A percentile compares a stretch with the other conserved stretches of the same genome.
Evolutionary conservation across 805 yeast species (phyloP).

Genomic region (Wilhelminamyces savonicus): DNA sequence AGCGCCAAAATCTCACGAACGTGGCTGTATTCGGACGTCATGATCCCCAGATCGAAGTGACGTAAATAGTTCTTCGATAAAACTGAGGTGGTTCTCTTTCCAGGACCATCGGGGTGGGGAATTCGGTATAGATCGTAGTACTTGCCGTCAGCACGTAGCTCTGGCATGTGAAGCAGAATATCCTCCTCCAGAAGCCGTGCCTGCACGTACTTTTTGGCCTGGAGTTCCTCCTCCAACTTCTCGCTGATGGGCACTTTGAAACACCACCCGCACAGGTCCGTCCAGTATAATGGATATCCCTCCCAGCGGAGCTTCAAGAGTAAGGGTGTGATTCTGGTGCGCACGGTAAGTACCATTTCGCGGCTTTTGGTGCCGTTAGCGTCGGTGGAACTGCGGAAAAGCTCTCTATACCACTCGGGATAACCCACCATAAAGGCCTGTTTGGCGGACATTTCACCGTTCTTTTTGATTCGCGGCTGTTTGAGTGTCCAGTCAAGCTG

Average conservation of each 20-base stretch:
- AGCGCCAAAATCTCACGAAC: constrained; percentile 77
- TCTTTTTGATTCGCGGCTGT: constrained; percentile 56
- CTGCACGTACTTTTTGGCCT: constrained; percentile 31
- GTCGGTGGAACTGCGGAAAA: constrained; percentile 28
- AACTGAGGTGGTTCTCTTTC: constrained; percentile 64
- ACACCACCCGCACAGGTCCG: constrained; percentile 81
- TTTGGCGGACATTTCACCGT: constrained; percentile 60
- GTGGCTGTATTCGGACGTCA: constrained; percentile 63
- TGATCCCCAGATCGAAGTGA: constrained; percentile 64
- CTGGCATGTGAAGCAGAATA: constrained; percentile 13
- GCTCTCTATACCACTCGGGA: constrained; percentile 87
- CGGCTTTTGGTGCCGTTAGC: constrained; percentile 25
- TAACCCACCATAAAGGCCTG: constrained; percentile 79
- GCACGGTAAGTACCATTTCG: constrained; percentile 56
- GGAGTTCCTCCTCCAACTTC: constrained; percentile 18
- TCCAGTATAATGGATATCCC: constrained; percentile 76
- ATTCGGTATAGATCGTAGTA: constrained; percentile 51
- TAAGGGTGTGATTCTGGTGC: constrained; percentile 72
- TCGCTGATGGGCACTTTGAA: constrained; percentile 52
- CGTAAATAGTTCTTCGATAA: constrained; percentile 70
- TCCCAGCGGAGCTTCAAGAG: constrained; percentile 81
- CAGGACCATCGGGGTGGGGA: constrained; percentile 85
- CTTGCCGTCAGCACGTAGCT: constrained; percentile 15
- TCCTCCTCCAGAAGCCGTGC: constrained; percentile 26
- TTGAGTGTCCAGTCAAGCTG: constrained; percentile 84